Evolutionary conservation across 345 rosid genomes (phyloP).

Genomic region (Kernera saxatilis): DNA sequence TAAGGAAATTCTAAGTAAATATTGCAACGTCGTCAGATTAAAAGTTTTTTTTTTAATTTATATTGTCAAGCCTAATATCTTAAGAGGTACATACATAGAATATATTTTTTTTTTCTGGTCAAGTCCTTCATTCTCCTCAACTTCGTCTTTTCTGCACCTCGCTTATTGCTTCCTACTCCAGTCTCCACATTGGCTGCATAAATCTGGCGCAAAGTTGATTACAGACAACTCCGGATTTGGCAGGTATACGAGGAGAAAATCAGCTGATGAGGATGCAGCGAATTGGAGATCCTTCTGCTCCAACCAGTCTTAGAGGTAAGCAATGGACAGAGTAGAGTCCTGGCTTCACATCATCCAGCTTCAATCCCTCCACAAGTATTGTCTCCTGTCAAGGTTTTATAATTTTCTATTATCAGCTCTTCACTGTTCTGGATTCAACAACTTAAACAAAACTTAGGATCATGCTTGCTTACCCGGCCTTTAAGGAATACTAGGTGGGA

Average conservation of each 20-base stretch:
- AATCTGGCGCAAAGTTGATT: background rate
- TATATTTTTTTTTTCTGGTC: background rate
- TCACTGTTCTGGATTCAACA: background rate
- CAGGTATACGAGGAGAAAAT: background rate
- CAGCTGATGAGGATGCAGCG: slow-evolving; percentile 70
- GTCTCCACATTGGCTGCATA: background rate
- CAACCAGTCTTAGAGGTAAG: slow-evolving; percentile 59
- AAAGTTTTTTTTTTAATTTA: too few species aligned
- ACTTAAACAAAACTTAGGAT: background rate
- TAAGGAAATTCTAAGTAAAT: too few species aligned
- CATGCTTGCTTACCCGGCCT: slow-evolving; percentile 35
- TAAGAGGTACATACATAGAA: background rate
- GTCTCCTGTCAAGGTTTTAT: slow-evolving; percentile 37
- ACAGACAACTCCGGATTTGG: background rate
- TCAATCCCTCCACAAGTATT: slow-evolving; percentile 62
- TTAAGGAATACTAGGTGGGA: slow-evolving; percentile 43
- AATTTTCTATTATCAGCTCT: background rate
- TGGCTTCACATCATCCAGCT: slow-evolving; percentile 52
- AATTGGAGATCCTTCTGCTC: slow-evolving; percentile 69
- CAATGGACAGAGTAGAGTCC: slow-evolving; percentile 72
- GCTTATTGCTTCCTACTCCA: slow-evolving; percentile 7
- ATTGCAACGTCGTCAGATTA: background rate
- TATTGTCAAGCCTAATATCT: background rate
- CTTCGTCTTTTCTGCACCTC: background rate
- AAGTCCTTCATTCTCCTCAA: background rate